Conservation (phyloP, 768 basidiomycete genomes). For the Mrakia frigida region DNA sequence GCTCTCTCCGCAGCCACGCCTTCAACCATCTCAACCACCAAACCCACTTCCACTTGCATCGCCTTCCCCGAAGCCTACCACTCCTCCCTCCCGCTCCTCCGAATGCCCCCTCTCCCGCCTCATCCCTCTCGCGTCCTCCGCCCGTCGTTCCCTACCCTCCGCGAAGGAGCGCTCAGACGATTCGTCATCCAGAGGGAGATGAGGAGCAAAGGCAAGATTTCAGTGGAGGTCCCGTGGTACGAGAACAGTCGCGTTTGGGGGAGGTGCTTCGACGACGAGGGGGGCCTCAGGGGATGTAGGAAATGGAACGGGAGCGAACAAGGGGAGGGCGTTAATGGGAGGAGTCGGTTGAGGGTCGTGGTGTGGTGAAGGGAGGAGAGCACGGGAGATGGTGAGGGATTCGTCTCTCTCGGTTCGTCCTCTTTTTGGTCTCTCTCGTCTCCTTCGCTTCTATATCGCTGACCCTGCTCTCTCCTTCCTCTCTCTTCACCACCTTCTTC, state of each 20-base stretch:
- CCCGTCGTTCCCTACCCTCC: neutral
- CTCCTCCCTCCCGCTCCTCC: conserved; percentile 10
- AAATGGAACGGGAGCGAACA: neutral
- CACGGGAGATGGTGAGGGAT: too few relatives aligned
- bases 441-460: too few relatives aligned
- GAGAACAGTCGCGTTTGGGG: neutral
- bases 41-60: neutral
- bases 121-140: neutral
- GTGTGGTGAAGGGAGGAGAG: neutral
- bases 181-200: conserved; percentile 15
- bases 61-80: neutral
- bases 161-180: neutral
- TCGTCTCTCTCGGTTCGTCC: too few relatives aligned
- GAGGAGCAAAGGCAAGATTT: neutral
- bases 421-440: too few relatives aligned
- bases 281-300: neutral
- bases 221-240: neutral
- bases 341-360: neutral
- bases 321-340: neutral
- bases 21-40: neutral
- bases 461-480: too few relatives aligned
- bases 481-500: too few relatives aligned
- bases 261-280: neutral
- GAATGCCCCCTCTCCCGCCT: neutral
- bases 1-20: neutral